phyloP scores from a whole-genome alignment of 805 yeast species.

The Allodekkera sacchari region DNA sequence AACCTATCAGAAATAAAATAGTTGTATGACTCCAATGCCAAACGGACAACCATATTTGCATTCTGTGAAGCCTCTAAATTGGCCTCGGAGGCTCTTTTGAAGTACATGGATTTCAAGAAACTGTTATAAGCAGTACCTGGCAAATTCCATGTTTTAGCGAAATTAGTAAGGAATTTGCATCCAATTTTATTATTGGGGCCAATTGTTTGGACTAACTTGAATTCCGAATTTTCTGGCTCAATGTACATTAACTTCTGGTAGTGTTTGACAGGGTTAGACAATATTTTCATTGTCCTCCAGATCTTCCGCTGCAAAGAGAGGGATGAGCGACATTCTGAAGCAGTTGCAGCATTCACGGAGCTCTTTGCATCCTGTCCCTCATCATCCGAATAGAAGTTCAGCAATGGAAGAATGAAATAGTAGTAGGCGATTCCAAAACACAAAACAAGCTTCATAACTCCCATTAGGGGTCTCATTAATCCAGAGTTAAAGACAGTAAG shows the following conservation, averaged over 20 bases:
- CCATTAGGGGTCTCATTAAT: conserved; percentile 19
- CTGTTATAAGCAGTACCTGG: conserved; percentile 6
- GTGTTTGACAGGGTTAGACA: conserved; percentile 10
- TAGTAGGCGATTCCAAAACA: conserved; percentile 14
- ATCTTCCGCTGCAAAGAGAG: background rate
- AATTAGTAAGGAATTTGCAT: conserved; percentile 1
- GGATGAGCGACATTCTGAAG: too few species aligned
- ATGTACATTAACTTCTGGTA: conserved; percentile 8
- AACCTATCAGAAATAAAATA: conserved; percentile 9
- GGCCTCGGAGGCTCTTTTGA: conserved; percentile 12
- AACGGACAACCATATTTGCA: conserved; percentile 2
- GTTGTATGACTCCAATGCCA: conserved; percentile 5
- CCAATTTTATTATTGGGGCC: background rate
- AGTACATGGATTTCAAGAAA: conserved; percentile 17
- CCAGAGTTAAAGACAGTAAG: conserved; percentile 10
- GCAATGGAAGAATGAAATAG: conserved; percentile 13
- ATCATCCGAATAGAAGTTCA: background rate
- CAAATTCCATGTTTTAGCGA: conserved; percentile 7
- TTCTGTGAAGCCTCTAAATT: conserved; percentile 1
- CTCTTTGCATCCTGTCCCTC: background rate
- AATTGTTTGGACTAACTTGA: conserved; percentile 7
- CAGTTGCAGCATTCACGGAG: background rate
- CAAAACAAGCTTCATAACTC: conserved; percentile 18
- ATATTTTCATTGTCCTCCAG: background rate
- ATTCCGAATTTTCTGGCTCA: conserved; percentile 9